Conservation (phyloP, 345 rosid species). For the Lepidium africanum region DNA sequence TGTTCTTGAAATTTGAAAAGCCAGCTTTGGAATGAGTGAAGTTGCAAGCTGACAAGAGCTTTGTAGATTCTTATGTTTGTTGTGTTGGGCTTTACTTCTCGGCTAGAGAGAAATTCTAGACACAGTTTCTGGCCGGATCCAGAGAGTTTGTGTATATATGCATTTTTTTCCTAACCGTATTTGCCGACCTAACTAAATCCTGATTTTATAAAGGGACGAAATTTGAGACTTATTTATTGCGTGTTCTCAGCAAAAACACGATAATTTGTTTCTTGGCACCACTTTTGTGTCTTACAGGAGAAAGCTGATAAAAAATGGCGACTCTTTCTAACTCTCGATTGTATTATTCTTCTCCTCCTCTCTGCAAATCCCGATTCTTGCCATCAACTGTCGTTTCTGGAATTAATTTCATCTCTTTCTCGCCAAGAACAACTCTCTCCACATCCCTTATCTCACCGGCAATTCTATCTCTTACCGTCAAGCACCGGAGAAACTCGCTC, state of each 20-base stretch:
- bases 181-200: too few species aligned
- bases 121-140: background rate
- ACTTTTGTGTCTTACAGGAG: background rate
- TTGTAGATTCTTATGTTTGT: background rate
- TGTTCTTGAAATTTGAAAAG: background rate
- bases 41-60: background rate
- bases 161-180: background rate
- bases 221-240: background rate
- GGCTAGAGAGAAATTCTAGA: background rate
- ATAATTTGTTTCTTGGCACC: background rate
- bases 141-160: background rate
- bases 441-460: constrained; percentile 18
- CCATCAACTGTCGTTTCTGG: constrained; percentile 16
- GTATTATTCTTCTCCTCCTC: constrained; percentile 25
- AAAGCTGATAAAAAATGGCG: constrained; percentile 33
- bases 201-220: too few species aligned
- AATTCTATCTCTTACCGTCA: constrained; percentile 31
- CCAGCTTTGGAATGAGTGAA: background rate
- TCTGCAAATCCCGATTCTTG: constrained; percentile 11
- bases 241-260: background rate
- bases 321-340: constrained; percentile 32
- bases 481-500: constrained; percentile 27
- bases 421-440: constrained; percentile 24
- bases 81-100: background rate
- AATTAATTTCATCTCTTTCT: constrained; percentile 33